These are phyloP conservation scores for Penicillium sp. DNA, from an alignment of 2,329 filamentous ascomycete genomes.

Conservation along the genomic window DNA sequence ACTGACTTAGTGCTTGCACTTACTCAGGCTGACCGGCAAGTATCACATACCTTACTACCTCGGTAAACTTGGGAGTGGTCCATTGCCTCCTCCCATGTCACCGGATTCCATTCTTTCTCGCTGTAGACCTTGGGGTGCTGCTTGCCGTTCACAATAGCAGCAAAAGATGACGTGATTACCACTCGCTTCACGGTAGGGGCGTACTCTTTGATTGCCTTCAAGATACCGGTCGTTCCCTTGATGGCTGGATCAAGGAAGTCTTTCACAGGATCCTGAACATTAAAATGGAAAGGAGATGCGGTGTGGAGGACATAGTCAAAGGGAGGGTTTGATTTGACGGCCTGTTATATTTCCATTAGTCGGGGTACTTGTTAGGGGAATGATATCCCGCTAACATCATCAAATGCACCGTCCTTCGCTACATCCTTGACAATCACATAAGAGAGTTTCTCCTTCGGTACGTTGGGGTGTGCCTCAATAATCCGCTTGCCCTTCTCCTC, in stretches of 20 bases:
- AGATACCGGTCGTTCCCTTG: slow-evolving; percentile 55
- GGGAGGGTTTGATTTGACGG: slow-evolving; percentile 52
- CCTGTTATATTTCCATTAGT: slow-evolving; percentile 24
- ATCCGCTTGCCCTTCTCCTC: slow-evolving; percentile 56
- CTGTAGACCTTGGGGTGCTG: slow-evolving; percentile 30
- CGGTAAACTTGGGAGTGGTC: slow-evolving; percentile 35
- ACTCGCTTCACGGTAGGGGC: slow-evolving; percentile 63
- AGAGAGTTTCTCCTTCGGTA: slow-evolving; percentile 50
- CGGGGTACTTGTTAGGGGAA: not conserved
- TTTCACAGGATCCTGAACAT: slow-evolving; percentile 61
- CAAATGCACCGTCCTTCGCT: slow-evolving; percentile 60
- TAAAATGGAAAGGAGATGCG: slow-evolving; percentile 64
- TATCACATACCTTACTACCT: slow-evolving; percentile 45
- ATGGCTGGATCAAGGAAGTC: slow-evolving; percentile 53
- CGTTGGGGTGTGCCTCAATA: slow-evolving; percentile 44
- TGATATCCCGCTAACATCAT: slow-evolving; percentile 36
- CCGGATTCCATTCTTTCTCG: slow-evolving; percentile 38
- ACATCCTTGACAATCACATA: slow-evolving; percentile 66
- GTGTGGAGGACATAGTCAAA: slow-evolving; percentile 69
- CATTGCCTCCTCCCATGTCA: slow-evolving; percentile 37
- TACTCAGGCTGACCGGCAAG: not conserved
- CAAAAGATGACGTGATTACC: slow-evolving; percentile 61
- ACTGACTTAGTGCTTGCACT: slow-evolving; percentile 1
- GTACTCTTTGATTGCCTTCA: slow-evolving; percentile 53
- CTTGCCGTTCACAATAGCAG: slow-evolving; percentile 50